Evolutionary conservation across 2,329 filamentous ascomycete species (phyloP).

Genomic region (Fonsecaea monophora): DNA sequence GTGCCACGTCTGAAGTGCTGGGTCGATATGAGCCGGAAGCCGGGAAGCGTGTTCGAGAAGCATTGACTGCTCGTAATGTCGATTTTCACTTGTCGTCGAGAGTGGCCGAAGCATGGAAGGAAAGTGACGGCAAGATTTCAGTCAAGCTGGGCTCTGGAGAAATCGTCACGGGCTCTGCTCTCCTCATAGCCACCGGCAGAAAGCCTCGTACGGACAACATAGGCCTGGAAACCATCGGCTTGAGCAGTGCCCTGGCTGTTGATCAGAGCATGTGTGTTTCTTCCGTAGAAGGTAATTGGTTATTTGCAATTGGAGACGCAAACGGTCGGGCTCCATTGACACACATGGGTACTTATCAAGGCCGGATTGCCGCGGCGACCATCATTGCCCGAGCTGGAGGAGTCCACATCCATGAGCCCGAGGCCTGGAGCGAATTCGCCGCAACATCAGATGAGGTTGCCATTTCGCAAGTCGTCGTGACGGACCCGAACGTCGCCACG

Average conservation of each 20-base stretch:
- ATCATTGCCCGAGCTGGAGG: constrained; percentile 22
- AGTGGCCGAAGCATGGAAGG: constrained; percentile 9
- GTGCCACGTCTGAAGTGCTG: constrained; percentile 14
- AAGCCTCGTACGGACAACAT: constrained; percentile 17
- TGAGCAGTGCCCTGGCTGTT: constrained; percentile 4
- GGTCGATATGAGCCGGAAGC: constrained; percentile 13
- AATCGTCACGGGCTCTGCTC: constrained; percentile 11
- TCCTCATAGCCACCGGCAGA: constrained; percentile 21
- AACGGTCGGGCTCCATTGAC: constrained; percentile 25
- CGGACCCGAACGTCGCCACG: constrained; percentile 22
- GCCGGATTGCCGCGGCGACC: constrained; percentile 14
- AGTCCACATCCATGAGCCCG: not conserved
- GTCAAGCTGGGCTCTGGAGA: constrained; percentile 4
- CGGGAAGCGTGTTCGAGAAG: constrained; percentile 12
- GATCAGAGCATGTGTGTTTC: constrained; percentile 25
- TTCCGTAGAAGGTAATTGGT: constrained; percentile 11
- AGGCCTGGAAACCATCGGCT: constrained; percentile 19
- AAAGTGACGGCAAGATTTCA: not conserved
- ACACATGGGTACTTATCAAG: constrained; percentile 29
- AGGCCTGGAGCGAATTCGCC: constrained; percentile 19
- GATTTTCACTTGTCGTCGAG: constrained; percentile 11
- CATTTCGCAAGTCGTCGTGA: constrained; percentile 26
- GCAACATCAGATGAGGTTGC: constrained; percentile 21
- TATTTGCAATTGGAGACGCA: constrained; percentile 28
- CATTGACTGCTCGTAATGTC: constrained; percentile 8